A percentile compares a stretch with the other conserved stretches of the same genome.
phyloP scores from a whole-genome alignment of 1,284 basidiomycete genomes.

The Sporisorium exsertum region DNA sequence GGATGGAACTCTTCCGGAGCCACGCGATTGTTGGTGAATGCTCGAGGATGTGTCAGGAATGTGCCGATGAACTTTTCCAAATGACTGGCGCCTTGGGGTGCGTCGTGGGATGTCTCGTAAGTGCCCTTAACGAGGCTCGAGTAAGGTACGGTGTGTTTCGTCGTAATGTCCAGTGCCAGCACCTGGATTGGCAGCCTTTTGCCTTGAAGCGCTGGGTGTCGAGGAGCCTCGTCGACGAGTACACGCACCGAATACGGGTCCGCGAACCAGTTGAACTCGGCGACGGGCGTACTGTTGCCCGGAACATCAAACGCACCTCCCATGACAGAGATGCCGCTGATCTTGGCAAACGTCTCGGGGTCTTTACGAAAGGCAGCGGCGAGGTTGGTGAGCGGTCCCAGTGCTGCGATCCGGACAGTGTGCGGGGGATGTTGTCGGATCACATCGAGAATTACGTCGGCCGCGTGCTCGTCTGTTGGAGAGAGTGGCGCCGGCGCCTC shows the following conservation, averaged over 20 bases:
- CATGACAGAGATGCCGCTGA: conserved; percentile 85
- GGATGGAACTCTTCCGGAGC: conserved; percentile 58
- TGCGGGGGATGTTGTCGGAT: conserved; percentile 75
- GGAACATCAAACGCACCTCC: conserved; percentile 95
- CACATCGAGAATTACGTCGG: conserved; percentile 78
- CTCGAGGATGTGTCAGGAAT: conserved; percentile 59
- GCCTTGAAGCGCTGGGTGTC: conserved; percentile 24
- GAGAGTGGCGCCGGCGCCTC: conserved; percentile 58
- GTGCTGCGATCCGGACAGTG: conserved; percentile 83
- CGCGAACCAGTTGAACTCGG: conserved; percentile 89
- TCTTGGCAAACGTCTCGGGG: conserved; percentile 73
- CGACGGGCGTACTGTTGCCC: conserved; percentile 79
- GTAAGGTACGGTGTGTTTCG: conserved; percentile 60
- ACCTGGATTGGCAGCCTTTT: conserved; percentile 54
- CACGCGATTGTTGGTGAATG: conserved; percentile 61
- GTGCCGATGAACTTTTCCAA: conserved; percentile 53
- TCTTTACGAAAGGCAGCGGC: conserved; percentile 78
- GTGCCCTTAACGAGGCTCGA: conserved; percentile 47
- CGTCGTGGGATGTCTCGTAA: conserved; percentile 27
- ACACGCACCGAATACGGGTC: conserved; percentile 83
- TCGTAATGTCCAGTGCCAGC: conserved; percentile 64
- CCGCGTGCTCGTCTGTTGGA: conserved; percentile 72
- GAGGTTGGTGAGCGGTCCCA: conserved; percentile 90
- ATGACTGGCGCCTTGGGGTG: conserved; percentile 20
- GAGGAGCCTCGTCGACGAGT: conserved; percentile 56